phyloP scores from a whole-genome alignment of 768 basidiomycete genomes.

The Lactarius tabidus region DNA sequence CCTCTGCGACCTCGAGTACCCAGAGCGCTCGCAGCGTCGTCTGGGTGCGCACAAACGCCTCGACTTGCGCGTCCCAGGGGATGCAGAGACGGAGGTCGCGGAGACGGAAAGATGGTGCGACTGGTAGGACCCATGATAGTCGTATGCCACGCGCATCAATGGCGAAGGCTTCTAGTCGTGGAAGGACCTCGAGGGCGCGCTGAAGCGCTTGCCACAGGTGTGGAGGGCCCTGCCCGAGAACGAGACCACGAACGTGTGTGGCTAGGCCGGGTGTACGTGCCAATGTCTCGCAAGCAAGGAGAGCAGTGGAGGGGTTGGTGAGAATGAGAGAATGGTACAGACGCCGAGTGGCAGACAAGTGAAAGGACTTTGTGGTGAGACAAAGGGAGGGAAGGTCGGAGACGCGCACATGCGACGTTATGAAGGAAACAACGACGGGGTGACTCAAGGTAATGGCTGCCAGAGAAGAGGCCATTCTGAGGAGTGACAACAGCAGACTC shows the following conservation, averaged over 20 bases:
- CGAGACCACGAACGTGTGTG: conserved; percentile 35
- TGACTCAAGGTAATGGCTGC: conserved; percentile 30
- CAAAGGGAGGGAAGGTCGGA: conserved; percentile 43
- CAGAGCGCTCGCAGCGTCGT: conserved; percentile 40
- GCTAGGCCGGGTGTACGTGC: conserved; percentile 35
- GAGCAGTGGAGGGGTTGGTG: conserved; percentile 35
- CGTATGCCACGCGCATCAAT: conserved; percentile 32
- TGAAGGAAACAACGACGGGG: conserved; percentile 41
- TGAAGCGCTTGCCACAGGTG: conserved; percentile 46
- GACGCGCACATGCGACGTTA: conserved; percentile 37
- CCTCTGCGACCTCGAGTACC: conserved; percentile 18
- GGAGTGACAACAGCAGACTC: neutral
- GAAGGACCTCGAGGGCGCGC: conserved; percentile 41
- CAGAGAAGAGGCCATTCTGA: neutral
- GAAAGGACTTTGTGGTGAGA: conserved; percentile 44
- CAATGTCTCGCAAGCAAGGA: conserved; percentile 40
- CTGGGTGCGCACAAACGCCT: conserved; percentile 49
- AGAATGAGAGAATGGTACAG: conserved; percentile 44
- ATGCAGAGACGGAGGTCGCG: conserved; percentile 46
- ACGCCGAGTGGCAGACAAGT: conserved; percentile 43
- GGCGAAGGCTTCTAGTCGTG: conserved; percentile 42
- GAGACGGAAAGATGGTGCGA: conserved; percentile 43
- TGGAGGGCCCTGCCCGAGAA: conserved; percentile 27
- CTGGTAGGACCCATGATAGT: conserved; percentile 45
- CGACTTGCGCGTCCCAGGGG: conserved; percentile 44